These are phyloP conservation scores for Penicillium maclennaniae DNA, from an alignment of 495 filamentous ascomycete genomes.

Conservation along the genomic window DNA sequence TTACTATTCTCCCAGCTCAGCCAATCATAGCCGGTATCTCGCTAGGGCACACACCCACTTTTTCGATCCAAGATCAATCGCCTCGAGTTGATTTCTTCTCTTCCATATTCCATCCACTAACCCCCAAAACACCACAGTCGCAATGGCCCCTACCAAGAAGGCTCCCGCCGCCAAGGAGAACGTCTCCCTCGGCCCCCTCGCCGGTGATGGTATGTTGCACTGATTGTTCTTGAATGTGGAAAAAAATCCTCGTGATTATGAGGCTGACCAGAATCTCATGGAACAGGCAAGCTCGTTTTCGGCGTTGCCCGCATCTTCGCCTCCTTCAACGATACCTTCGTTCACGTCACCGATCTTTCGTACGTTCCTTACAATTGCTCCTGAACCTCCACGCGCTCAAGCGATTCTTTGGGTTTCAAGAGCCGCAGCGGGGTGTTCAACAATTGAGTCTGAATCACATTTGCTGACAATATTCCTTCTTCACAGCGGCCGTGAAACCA, in stretches of 20 bases:
- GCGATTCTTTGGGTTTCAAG: slow-evolving; percentile 4
- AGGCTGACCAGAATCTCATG: slow-evolving; percentile 18
- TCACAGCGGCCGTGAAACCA: slow-evolving; percentile 98
- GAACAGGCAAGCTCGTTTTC: slow-evolving; percentile 90
- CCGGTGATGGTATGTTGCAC: slow-evolving; percentile 70
- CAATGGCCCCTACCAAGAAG: slow-evolving; percentile 79
- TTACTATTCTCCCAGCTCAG: slow-evolving; percentile 14
- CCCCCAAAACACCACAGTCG: slow-evolving; percentile 39
- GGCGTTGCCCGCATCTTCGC: slow-evolving; percentile 99
- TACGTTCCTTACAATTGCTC: slow-evolving; percentile 47
- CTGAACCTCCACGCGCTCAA: neutral
- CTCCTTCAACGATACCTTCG: slow-evolving; percentile 98
- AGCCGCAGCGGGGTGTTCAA: neutral
- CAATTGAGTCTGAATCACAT: neutral
- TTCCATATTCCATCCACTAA: slow-evolving; percentile 45
- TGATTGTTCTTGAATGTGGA: neutral
- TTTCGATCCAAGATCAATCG: slow-evolving; percentile 23
- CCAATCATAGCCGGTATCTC: slow-evolving; percentile 29
- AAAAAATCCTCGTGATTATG: neutral
- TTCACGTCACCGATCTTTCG: slow-evolving; percentile 99
- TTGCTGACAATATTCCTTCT: slow-evolving; percentile 60
- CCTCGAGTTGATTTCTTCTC: slow-evolving; percentile 16
- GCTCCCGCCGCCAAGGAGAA: slow-evolving; percentile 82
- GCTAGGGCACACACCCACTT: slow-evolving; percentile 47
- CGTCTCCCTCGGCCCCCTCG: slow-evolving; percentile 95